phyloP scores from a whole-genome alignment of 2,329 filamentous ascomycete genomes.

The Pseudogymnoascus sp. region DNA sequence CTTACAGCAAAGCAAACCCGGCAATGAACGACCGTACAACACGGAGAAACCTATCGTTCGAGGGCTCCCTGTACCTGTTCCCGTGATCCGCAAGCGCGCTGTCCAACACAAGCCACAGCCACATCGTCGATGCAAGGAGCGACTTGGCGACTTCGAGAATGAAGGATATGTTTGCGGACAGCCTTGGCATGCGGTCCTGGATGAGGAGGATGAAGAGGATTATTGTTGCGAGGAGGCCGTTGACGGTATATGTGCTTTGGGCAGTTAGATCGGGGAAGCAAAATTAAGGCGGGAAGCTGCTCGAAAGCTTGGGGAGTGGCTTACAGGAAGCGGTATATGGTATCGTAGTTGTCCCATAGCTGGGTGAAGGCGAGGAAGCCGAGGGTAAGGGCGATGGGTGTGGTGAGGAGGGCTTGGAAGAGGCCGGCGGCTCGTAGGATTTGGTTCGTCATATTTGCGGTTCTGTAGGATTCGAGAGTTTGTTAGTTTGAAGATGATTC shows the following conservation, averaged over 20 bases:
- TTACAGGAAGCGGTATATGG: constrained; percentile 7
- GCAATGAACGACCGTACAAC: constrained; percentile 16
- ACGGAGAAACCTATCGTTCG: neutral
- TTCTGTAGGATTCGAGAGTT: neutral
- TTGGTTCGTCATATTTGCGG: constrained; percentile 13
- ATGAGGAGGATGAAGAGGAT: constrained; percentile 19
- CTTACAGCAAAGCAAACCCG: constrained; percentile 19
- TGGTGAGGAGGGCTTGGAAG: constrained; percentile 18
- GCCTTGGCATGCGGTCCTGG: constrained; percentile 13
- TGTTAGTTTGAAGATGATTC: neutral
- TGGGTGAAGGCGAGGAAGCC: constrained; percentile 5
- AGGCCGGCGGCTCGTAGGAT: constrained; percentile 16
- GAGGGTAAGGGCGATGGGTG: constrained; percentile 14
- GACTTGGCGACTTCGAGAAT: constrained; percentile 18
- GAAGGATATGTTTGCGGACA: constrained; percentile 8
- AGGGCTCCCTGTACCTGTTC: neutral
- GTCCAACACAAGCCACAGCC: constrained; percentile 21
- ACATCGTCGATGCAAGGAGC: constrained; percentile 15
- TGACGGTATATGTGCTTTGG: constrained; percentile 12
- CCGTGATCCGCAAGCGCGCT: constrained; percentile 12
- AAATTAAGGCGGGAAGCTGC: neutral
- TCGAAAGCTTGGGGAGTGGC: neutral
- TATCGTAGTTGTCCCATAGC: constrained; percentile 5
- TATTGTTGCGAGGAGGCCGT: constrained; percentile 15
- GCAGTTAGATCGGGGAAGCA: neutral